Percentiles rank a stretch among this genome's conserved stretches.
phyloP scores from a whole-genome alignment of 768 basidiomycete genomes.

The Xanthoconium purpureum region DNA sequence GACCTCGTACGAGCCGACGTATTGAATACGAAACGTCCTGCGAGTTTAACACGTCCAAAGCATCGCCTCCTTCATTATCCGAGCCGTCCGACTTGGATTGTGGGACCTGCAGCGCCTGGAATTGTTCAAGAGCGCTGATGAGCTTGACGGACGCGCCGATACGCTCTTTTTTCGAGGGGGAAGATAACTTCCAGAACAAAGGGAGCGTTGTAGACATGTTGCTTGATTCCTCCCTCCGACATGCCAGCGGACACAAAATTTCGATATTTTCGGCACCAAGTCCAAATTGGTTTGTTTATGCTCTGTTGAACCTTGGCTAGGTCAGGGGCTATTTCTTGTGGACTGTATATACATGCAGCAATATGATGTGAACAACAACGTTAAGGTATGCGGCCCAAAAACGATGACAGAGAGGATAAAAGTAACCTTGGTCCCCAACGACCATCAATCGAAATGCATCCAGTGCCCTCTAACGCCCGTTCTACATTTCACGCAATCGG shows the following conservation, averaged over 20 bases:
- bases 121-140: constrained; percentile 74
- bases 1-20: constrained; percentile 77
- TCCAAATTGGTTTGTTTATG: constrained; percentile 25
- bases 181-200: constrained; percentile 92
- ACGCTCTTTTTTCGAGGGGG: constrained; percentile 72
- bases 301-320: constrained; percentile 11
- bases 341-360: not conserved
- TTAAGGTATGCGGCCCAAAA: not conserved
- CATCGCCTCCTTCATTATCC: constrained; percentile 48
- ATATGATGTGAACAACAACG: not conserved
- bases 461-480: constrained; percentile 68
- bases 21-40: constrained; percentile 94
- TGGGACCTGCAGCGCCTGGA: constrained; percentile 66
- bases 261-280: not conserved
- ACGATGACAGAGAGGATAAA: not conserved
- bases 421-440: not conserved
- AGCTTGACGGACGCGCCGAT: constrained; percentile 85
- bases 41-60: constrained; percentile 68
- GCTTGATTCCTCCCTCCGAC: not conserved
- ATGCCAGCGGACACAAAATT: constrained; percentile 8
- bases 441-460: constrained; percentile 57
- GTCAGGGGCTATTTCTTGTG: constrained; percentile 1
- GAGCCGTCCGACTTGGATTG: constrained; percentile 39
- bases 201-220: constrained; percentile 86
- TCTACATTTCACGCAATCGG: constrained; percentile 65